These are phyloP conservation scores for Rhizophlyctis rosea DNA, from an alignment of 192 early-diverging fungal species.

Conservation along the genomic window DNA sequence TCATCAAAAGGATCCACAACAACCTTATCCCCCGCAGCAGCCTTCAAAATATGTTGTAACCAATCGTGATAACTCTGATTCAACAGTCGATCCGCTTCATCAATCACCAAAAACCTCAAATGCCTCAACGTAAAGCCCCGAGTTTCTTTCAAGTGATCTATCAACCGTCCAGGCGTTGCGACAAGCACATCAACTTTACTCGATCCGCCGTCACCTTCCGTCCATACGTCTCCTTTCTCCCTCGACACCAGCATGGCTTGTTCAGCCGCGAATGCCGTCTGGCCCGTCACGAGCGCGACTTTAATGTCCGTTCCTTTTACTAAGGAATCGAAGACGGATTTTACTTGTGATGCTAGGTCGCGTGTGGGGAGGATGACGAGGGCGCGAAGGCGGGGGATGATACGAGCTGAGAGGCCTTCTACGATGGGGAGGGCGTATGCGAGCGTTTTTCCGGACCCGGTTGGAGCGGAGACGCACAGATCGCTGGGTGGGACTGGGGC, in stretches of 20 bases:
- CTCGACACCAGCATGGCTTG: constrained; percentile 35
- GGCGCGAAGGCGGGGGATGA: constrained; percentile 79
- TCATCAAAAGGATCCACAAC: constrained; percentile 18
- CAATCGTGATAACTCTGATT: constrained; percentile 92
- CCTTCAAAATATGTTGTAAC: constrained; percentile 70
- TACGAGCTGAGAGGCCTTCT: constrained; percentile 69
- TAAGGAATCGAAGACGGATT: constrained; percentile 77
- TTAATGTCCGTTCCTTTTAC: constrained; percentile 72
- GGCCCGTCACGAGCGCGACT: constrained; percentile 72
- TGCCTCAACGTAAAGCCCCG: constrained; percentile 87
- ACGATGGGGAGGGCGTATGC: constrained; percentile 94
- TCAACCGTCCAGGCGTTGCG: constrained; percentile 90
- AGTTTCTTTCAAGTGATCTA: constrained; percentile 85
- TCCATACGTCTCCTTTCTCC: constrained; percentile 6
- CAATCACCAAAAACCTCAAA: constrained; percentile 87
- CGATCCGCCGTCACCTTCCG: constrained; percentile 46
- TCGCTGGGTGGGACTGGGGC: constrained; percentile 76
- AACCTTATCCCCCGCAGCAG: constrained; percentile 38
- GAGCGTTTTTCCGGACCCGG: constrained; percentile 94
- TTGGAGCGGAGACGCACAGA: constrained; percentile 91
- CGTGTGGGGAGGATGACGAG: constrained; percentile 90
- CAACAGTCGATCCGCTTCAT: constrained; percentile 94
- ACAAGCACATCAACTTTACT: constrained; percentile 85
- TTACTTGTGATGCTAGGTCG: constrained; percentile 88
- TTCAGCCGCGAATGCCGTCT: constrained; percentile 74